Evolutionary conservation across 78 protist species (phyloP).

Genomic region (Dictyostelium capitatum): DNA sequence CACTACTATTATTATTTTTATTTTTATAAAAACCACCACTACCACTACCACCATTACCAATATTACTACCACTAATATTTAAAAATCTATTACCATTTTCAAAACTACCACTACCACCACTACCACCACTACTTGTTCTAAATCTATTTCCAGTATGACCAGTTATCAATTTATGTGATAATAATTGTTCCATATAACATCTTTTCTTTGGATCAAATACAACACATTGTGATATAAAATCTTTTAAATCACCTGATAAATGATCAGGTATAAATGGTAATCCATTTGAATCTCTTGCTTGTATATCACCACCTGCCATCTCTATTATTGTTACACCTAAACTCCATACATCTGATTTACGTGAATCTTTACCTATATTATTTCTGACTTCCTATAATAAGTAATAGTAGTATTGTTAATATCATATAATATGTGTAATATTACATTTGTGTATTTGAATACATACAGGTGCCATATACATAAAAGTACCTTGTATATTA

Average conservation of each 20-base stretch:
- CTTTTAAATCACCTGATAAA: neutral
- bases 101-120: too few species aligned
- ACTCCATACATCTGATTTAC: slow-evolving; percentile 85
- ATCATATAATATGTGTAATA: too few species aligned
- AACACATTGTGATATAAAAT: neutral
- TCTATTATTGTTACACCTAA: slow-evolving; percentile 86
- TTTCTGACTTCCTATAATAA: neutral
- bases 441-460: too few species aligned
- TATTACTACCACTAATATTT: too few species aligned
- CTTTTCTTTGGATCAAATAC: neutral
- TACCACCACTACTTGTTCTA: too few species aligned
- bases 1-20: too few species aligned
- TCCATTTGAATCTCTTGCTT: neutral
- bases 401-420: too few species aligned
- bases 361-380: slow-evolving; percentile 29
- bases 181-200: neutral
- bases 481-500: neutral
- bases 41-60: too few species aligned
- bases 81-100: too few species aligned
- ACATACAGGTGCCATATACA: slow-evolving; percentile 20
- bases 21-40: too few species aligned
- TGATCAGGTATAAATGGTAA: neutral
- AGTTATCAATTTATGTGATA: neutral
- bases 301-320: slow-evolving; percentile 82
- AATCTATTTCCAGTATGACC: too few species aligned